These are phyloP conservation scores for Rhodotorula sp. DNA, from an alignment of 1,284 basidiomycete genomes.

Conservation along the genomic window DNA sequence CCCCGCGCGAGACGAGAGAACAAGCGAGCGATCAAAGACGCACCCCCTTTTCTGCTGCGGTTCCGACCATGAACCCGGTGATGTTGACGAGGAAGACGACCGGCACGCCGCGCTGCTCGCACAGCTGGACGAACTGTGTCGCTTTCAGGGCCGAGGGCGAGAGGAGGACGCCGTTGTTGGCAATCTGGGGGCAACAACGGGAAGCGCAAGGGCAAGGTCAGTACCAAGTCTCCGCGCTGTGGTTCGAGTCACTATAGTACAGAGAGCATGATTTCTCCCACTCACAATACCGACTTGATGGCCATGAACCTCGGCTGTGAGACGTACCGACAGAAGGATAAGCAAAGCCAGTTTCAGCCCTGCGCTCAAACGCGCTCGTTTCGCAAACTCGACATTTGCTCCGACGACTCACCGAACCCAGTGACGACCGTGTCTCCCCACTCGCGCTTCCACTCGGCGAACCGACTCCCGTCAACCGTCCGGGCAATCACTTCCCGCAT, in stretches of 20 bases:
- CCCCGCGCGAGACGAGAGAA: too few species aligned
- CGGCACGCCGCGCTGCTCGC: conserved; percentile 85
- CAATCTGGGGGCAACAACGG: conserved; percentile 54
- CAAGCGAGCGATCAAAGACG: too few species aligned
- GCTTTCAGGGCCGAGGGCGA: conserved; percentile 90
- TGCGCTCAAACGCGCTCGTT: not conserved
- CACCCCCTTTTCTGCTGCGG: conserved; percentile 51
- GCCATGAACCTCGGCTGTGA: conserved; percentile 72
- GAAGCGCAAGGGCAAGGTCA: not conserved
- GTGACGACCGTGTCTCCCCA: conserved; percentile 75
- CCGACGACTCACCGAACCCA: conserved; percentile 55
- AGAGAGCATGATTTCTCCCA: not conserved
- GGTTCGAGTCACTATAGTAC: not conserved
- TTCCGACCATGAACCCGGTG: conserved; percentile 54
- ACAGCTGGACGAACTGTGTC: conserved; percentile 91
- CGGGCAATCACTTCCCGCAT: conserved; percentile 91
- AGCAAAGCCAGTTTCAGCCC: too few species aligned
- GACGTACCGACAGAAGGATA: too few species aligned
- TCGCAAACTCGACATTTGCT: too few species aligned
- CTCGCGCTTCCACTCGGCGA: conserved; percentile 89
- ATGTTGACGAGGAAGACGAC: conserved; percentile 92
- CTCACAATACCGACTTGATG: conserved; percentile 53
- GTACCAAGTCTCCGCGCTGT: not conserved
- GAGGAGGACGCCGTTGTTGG: conserved; percentile 91
- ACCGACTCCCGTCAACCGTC: conserved; percentile 83